Percentiles rank a stretch among this genome's conserved stretches.
Conservation (phyloP, 331 rosid genomes). For the Malus hybrid region DNA sequence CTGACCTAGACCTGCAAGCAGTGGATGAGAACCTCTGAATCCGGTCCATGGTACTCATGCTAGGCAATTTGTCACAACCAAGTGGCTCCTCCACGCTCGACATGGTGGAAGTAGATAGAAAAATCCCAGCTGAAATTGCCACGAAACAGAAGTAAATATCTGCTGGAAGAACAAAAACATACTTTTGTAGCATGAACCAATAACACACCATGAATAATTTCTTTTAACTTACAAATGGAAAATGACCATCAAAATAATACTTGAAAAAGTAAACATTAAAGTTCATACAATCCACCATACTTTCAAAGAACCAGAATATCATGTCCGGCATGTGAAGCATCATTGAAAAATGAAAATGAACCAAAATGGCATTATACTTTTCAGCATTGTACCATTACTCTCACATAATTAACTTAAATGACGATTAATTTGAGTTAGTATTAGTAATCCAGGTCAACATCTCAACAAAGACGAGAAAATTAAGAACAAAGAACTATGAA, state of each 20-base stretch:
- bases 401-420: not conserved
- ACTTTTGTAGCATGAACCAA: not conserved
- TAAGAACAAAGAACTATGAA: not conserved
- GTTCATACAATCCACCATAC: not conserved
- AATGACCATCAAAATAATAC: not conserved
- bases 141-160: slow-evolving; percentile 10
- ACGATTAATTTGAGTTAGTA: not conserved
- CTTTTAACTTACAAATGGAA: not conserved
- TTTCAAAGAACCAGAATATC: not conserved
- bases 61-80: slow-evolving; percentile 85
- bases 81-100: slow-evolving; percentile 96
- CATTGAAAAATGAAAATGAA: not conserved
- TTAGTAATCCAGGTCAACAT: not conserved
- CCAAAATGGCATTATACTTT: not conserved
- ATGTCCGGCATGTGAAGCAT: not conserved
- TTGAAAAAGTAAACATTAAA: not conserved
- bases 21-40: slow-evolving; percentile 72
- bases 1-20: slow-evolving; percentile 70
- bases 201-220: not conserved
- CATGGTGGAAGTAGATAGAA: slow-evolving; percentile 41
- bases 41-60: slow-evolving; percentile 71
- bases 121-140: slow-evolving; percentile 19
- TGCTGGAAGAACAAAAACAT: not conserved
- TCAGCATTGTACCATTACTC: not conserved
- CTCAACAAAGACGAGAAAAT: not conserved